These are phyloP conservation scores for Combretum micranthum DNA, from an alignment of 345 rosid genomes.

Conservation along the genomic window DNA sequence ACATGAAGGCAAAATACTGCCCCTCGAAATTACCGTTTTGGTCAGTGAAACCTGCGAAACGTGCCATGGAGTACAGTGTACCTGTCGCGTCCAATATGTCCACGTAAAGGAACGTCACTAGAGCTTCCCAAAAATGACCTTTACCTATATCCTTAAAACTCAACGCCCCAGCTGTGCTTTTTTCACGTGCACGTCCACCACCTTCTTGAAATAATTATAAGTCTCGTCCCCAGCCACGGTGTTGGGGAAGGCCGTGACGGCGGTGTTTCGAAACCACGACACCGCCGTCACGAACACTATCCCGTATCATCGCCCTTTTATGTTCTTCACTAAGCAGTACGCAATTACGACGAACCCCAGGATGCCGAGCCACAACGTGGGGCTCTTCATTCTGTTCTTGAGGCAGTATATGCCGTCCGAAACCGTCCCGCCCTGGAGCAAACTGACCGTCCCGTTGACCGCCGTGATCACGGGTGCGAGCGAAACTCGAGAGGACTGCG, in stretches of 20 bases:
- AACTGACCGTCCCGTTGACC: conserved; percentile 54
- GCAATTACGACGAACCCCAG: conserved; percentile 87
- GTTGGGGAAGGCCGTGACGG: conserved; percentile 71
- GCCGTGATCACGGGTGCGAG: conserved; percentile 61
- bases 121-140: conserved; percentile 77
- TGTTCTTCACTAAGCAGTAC: conserved; percentile 61
- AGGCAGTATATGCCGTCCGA: conserved; percentile 61
- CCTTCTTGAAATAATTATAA: conserved; percentile 63
- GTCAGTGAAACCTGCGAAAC: conserved; percentile 70
- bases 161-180: conserved; percentile 70
- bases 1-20: conserved; percentile 92
- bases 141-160: conserved; percentile 54
- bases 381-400: conserved; percentile 64
- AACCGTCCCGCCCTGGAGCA: conserved; percentile 53
- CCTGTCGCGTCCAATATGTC: conserved; percentile 89
- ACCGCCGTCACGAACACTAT: conserved; percentile 73
- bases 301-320: conserved; percentile 83
- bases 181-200: conserved; percentile 63
- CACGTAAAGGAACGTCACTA: conserved; percentile 76
- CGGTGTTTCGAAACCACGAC: conserved; percentile 85
- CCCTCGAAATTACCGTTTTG: conserved; percentile 66
- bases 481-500: conserved; percentile 45
- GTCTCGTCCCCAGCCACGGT: conserved; percentile 50
- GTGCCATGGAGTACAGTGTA: conserved; percentile 83
- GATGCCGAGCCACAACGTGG: conserved; percentile 79